These are phyloP conservation scores for Starmerella ratchasimensis DNA, from an alignment of 805 yeast genomes.

Conservation along the genomic window DNA sequence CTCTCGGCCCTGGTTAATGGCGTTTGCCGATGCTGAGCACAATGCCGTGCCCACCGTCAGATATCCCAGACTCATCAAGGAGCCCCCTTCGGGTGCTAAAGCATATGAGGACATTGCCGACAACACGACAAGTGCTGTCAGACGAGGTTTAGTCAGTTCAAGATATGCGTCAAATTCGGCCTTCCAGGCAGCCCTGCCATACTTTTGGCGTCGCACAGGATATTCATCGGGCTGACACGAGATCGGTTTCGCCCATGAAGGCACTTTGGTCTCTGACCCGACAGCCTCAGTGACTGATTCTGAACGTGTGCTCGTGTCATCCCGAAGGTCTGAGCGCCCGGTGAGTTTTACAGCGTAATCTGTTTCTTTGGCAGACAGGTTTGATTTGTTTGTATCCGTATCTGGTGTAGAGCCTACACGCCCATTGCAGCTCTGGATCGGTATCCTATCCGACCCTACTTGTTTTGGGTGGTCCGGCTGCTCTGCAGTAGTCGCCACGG, in stretches of 20 bases:
- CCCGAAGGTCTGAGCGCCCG: too few relatives aligned
- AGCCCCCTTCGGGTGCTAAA: constrained; percentile 68
- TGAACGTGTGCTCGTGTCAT: too few relatives aligned
- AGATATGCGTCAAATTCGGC: constrained; percentile 32
- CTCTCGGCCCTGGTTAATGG: constrained; percentile 94
- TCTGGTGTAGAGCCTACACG: too few relatives aligned
- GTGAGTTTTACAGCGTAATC: too few relatives aligned
- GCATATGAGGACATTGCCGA: constrained; percentile 93
- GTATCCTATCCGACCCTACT: too few relatives aligned
- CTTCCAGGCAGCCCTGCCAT: constrained; percentile 4
- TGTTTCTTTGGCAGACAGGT: too few relatives aligned
- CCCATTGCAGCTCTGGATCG: too few relatives aligned
- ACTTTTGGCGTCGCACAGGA: not conserved
- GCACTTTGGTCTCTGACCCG: constrained; percentile 2
- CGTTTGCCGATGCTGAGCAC: constrained; percentile 88
- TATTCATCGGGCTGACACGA: constrained; percentile 12
- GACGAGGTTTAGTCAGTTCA: constrained; percentile 78
- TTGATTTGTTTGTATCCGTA: too few relatives aligned
- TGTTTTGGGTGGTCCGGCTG: too few relatives aligned
- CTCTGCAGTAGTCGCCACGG: too few relatives aligned
- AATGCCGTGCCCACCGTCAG: constrained; percentile 76
- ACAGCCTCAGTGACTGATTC: not conserved
- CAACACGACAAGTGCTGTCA: constrained; percentile 75
- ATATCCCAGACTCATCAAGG: constrained; percentile 53
- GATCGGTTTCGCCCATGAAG: constrained; percentile 16